These are phyloP conservation scores for Actinomucor elegans DNA, from an alignment of 371 early-diverging fungal genomes.

Conservation along the genomic window DNA sequence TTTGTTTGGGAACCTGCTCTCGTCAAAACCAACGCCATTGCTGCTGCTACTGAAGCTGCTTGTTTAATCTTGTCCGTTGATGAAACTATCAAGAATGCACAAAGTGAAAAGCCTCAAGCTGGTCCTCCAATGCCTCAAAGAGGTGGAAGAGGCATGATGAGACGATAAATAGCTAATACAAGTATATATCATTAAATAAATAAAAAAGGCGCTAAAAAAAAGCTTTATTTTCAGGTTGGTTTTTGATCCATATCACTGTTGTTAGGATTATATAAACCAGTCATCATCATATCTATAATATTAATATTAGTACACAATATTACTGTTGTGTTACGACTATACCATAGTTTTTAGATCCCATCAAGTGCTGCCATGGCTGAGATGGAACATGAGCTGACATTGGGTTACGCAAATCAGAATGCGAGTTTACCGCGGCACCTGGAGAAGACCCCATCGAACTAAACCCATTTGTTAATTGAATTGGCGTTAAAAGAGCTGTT, in stretches of 20 bases:
- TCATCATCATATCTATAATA: slow-evolving; percentile 20
- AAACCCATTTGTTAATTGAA: slow-evolving; percentile 15
- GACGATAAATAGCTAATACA: slow-evolving; percentile 18
- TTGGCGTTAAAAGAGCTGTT: neutral
- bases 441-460: neutral
- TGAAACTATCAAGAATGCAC: slow-evolving; percentile 88
- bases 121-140: slow-evolving; percentile 55
- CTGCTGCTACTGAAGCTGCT: slow-evolving; percentile 96
- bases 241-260: neutral
- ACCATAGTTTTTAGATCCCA: slow-evolving; percentile 14
- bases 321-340: neutral
- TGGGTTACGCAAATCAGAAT: too few species aligned
- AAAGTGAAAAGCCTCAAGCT: slow-evolving; percentile 61
- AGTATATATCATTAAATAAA: too few species aligned
- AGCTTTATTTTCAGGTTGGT: too few species aligned
- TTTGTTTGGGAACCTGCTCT: slow-evolving; percentile 99
- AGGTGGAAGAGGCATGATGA: slow-evolving; percentile 48
- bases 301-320: neutral
- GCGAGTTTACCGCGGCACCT: neutral
- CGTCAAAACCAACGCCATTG: slow-evolving; percentile 97
- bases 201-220: too few species aligned
- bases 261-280: slow-evolving; percentile 5
- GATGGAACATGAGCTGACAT: too few species aligned
- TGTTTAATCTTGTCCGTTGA: slow-evolving; percentile 95
- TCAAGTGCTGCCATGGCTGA: neutral